Evolutionary conservation across 2,329 filamentous ascomycete species (phyloP).

Genomic region (Hypomyces rosellus): DNA sequence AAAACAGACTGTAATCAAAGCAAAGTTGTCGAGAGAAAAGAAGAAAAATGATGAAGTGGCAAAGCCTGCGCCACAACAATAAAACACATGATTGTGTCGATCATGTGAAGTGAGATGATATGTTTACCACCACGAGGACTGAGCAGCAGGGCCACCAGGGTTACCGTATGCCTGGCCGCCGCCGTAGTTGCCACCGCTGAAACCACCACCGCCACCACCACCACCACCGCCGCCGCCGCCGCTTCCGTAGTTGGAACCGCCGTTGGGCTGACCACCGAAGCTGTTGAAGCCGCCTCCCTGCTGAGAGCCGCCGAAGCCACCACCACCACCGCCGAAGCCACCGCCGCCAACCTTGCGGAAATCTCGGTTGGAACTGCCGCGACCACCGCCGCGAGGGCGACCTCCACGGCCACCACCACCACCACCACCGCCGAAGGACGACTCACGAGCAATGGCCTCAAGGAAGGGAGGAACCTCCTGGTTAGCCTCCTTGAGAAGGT

Average conservation of each 20-base stretch:
- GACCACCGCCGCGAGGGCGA: conserved; percentile 52
- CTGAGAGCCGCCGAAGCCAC: conserved; percentile 29
- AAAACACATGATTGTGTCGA: conserved; percentile 12
- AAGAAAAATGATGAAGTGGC: conserved; percentile 16
- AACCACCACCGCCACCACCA: conserved; percentile 37
- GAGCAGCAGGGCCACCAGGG: conserved; percentile 62
- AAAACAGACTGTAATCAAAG: conserved; percentile 16
- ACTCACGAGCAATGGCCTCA: conserved; percentile 94
- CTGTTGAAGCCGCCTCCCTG: conserved; percentile 32
- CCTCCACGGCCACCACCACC: conserved; percentile 53
- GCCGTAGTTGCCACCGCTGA: conserved; percentile 41
- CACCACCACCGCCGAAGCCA: conserved; percentile 38
- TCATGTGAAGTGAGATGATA: conserved; percentile 6
- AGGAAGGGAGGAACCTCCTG: conserved; percentile 92
- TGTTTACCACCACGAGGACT: conserved; percentile 63
- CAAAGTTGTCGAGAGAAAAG: conserved; percentile 16
- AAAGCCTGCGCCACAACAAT: conserved; percentile 9
- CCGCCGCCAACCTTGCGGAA: conserved; percentile 73
- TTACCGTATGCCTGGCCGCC: conserved; percentile 46
- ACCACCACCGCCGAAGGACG: conserved; percentile 70
- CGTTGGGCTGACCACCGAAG: conserved; percentile 26
- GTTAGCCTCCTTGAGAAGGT: conserved; percentile 98
- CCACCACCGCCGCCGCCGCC: conserved; percentile 34
- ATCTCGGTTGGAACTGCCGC: conserved; percentile 71
- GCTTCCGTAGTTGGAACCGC: conserved; percentile 33